Percentiles rank a stretch among this genome's conserved stretches.
These are phyloP conservation scores for Rickenella mellea DNA, from an alignment of 768 basidiomycete genomes.

Conservation along the genomic window DNA sequence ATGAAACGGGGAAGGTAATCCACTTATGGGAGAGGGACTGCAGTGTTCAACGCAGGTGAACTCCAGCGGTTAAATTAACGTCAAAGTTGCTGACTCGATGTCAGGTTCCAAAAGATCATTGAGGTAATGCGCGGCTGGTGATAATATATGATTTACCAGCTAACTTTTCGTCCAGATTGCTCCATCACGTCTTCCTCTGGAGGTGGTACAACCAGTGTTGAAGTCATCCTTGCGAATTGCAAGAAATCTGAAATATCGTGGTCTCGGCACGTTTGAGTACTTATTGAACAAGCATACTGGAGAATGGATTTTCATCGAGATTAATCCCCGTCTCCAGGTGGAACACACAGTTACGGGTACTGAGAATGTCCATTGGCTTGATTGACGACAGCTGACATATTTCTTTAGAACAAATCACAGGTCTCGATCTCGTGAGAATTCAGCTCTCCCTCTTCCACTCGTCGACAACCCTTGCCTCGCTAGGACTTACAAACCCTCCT, in stretches of 20 bases:
- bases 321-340: slow-evolving; percentile 21
- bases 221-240: slow-evolving; percentile 18
- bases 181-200: slow-evolving; percentile 17
- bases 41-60: slow-evolving; percentile 22
- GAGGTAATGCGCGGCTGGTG: no score
- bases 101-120: slow-evolving; percentile 28
- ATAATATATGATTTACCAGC: no score
- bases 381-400: neutral
- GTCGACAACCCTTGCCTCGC: neutral
- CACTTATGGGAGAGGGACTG: slow-evolving; percentile 27
- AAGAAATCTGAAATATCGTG: slow-evolving; percentile 14
- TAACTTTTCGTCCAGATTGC: slow-evolving; percentile 26
- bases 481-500: slow-evolving; percentile 1
- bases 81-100: no score
- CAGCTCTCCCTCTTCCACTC: slow-evolving; percentile 15
- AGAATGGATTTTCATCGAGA: slow-evolving; percentile 25
- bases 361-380: neutral
- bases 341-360: slow-evolving; percentile 25
- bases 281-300: slow-evolving; percentile 15
- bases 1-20: slow-evolving; percentile 17
- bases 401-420: slow-evolving; percentile 7
- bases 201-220: slow-evolving; percentile 12
- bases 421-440: slow-evolving; percentile 21
- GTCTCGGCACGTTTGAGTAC: slow-evolving; percentile 24
- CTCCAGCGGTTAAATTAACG: no score